phyloP scores from a whole-genome alignment of 208 protist genomes.

The Herpetomonas samuelpessoai region DNA sequence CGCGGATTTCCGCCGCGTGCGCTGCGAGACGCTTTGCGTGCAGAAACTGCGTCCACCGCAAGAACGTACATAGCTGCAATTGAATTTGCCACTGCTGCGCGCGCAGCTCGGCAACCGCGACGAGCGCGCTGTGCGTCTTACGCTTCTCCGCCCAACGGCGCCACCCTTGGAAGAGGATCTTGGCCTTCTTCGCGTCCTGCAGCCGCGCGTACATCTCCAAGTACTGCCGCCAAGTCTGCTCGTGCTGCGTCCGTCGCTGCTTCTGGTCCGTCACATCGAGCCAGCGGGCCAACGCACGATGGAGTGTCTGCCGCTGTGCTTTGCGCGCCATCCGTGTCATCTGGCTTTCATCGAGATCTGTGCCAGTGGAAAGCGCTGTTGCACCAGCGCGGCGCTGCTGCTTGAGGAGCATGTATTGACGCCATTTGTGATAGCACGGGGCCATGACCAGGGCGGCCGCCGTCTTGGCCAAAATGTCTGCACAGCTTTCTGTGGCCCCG shows the following conservation, averaged over 20 bases:
- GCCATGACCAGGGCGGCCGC: no score
- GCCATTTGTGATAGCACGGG: no score
- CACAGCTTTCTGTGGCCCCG: neutral
- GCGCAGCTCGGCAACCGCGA: constrained; percentile 39
- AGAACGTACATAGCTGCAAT: constrained; percentile 32
- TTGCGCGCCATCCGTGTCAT: constrained; percentile 30
- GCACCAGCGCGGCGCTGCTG: constrained; percentile 1
- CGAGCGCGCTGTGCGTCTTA: constrained; percentile 19
- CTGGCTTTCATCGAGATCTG: constrained; percentile 15
- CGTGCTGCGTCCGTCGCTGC: neutral
- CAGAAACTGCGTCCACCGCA: constrained; percentile 44
- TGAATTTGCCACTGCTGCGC: constrained; percentile 32
- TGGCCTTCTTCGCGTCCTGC: constrained; percentile 8
- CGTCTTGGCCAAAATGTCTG: neutral
- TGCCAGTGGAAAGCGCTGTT: constrained; percentile 4
- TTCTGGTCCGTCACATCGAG: constrained; percentile 4
- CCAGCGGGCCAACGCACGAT: constrained; percentile 33
- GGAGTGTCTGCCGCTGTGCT: constrained; percentile 39
- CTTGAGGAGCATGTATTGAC: no score
- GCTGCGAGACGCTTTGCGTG: constrained; percentile 22
- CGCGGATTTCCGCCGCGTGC: constrained; percentile 26
- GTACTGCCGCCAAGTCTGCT: neutral
- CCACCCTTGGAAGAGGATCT: constrained; percentile 36
- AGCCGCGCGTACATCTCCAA: constrained; percentile 6
- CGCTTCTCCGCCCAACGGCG: constrained; percentile 36